Evolutionary conservation across 2,329 filamentous ascomycete species (phyloP), one percentile per base, ranked within the genome.

Genomic region (Pseudocercospora macadamiae): DNA sequence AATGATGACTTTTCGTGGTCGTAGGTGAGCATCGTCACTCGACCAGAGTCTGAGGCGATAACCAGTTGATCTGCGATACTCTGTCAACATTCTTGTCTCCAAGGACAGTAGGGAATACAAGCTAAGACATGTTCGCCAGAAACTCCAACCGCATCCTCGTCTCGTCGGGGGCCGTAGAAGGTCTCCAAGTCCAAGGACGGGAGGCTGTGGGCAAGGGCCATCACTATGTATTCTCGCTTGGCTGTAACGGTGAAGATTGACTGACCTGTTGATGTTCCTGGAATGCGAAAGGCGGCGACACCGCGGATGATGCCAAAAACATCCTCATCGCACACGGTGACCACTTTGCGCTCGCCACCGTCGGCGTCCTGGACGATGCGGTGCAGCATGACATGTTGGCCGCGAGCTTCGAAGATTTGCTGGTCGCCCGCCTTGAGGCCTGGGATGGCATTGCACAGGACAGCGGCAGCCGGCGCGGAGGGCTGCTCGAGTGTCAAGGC

Each of bases 221-320:
- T 80, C 78, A 80, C 77, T 80, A 80, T 74, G 74, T 68, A 73
- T 69, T 71, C 71, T 73, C 67, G 62, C 70, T 63, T 28, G 45
- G 39, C 37, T 51, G 51, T 36, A n/a, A n/a, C n/a, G 37, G 53
- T 36, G 30, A 45, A 39, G 32, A 23, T 37, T 16, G 26, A 63
- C 66, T 69, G 54, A 97, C 93, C 93, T 89, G 97, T 97, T 70
- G 82, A 93, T 75, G 91, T 96, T 65, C 96, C 96, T 51, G 96
- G 93, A 62, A 99, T 83, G 60, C 95, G 86, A 74, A 97, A 97
- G 23, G 92, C 86, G 55, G 92, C 89, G 67, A 99, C 83, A 44
- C 89, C 87, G 64, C 96, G 86, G 66, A 99, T 93, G 71, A 99
- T 97, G 66, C 93, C 93, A 77, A 99, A 99, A 48, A 96, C 86